Percentiles rank a stretch among this genome's conserved stretches.
These are phyloP conservation scores for Fraxinus velutina DNA, from an alignment of 305 asterid genomes.

Conservation along the genomic window DNA sequence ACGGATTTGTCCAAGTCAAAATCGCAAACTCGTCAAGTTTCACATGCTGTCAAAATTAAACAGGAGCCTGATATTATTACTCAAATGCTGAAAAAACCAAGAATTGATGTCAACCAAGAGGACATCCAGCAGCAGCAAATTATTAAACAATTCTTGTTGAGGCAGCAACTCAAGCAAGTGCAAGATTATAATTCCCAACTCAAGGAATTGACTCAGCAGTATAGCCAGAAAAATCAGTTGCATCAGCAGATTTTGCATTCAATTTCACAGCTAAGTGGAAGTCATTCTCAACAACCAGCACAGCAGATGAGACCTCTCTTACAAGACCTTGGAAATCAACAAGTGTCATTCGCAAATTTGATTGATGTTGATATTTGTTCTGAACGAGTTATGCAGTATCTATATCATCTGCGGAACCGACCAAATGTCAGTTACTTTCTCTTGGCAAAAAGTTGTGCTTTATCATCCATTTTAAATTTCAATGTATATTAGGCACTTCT, in stretches of 20 bases:
- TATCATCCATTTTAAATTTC: slow-evolving; percentile 7
- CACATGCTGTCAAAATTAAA: slow-evolving; percentile 16
- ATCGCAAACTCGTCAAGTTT: slow-evolving; percentile 19
- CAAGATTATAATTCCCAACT: slow-evolving; percentile 35
- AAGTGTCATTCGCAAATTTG: slow-evolving; percentile 27
- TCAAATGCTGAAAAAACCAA: slow-evolving; percentile 32
- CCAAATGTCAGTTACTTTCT: slow-evolving; percentile 40
- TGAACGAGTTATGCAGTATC: slow-evolving; percentile 42
- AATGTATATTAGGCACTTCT: background rate
- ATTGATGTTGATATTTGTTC: slow-evolving; percentile 45
- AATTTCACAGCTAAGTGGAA: slow-evolving; percentile 26
- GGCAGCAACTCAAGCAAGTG: slow-evolving; percentile 22
- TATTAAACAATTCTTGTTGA: slow-evolving; percentile 29
- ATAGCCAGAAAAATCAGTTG: slow-evolving; percentile 25
- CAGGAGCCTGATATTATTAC: slow-evolving; percentile 20
- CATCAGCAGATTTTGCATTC: slow-evolving; percentile 32
- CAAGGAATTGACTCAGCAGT: slow-evolving; percentile 27
- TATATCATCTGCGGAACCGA: slow-evolving; percentile 39
- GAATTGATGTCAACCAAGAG: slow-evolving; percentile 30
- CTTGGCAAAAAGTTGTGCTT: background rate
- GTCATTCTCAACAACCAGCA: slow-evolving; percentile 25
- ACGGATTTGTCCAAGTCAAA: slow-evolving; percentile 19
- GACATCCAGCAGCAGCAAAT: slow-evolving; percentile 25
- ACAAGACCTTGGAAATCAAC: slow-evolving; percentile 33
- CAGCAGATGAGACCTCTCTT: slow-evolving; percentile 27